Conservation (phyloP, 768 basidiomycete species). For the Termitomyces sp. region DNA sequence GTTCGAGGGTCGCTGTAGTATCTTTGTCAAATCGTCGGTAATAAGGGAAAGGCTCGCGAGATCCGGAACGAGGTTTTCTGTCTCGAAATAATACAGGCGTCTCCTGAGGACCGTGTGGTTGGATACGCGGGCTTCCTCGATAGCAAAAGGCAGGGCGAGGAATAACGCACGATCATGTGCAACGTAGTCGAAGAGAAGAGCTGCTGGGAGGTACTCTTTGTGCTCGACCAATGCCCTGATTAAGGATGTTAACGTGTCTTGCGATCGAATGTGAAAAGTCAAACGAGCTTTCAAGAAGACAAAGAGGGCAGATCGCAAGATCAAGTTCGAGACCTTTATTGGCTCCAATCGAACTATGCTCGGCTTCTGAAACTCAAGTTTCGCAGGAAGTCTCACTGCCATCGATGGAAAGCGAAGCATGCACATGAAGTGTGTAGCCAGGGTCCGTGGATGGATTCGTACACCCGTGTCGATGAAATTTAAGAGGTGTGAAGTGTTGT, state of each 20-base stretch:
- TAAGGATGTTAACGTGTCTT: neutral
- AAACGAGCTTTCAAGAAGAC: neutral
- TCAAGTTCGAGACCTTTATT: neutral
- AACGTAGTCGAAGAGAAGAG: neutral
- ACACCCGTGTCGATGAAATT: neutral
- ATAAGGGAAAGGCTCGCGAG: neutral
- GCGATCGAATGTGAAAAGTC: neutral
- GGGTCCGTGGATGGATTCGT: neutral
- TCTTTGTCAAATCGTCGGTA: neutral
- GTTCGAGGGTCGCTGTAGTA: neutral
- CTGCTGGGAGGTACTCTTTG: neutral
- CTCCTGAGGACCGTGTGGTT: neutral
- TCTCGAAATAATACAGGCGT: neutral
- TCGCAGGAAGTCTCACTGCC: no score
- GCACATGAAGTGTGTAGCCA: neutral
- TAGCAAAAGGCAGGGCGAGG: neutral
- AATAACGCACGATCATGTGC: neutral
- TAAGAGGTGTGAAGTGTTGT: rapidly evolving
- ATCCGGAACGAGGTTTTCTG: neutral
- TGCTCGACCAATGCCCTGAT: neutral
- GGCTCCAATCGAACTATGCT: neutral
- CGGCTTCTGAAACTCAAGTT: rapidly evolving
- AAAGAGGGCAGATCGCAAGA: neutral
- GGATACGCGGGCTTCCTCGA: neutral
- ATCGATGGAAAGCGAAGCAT: rapidly evolving